Evolutionary conservation across 2,329 filamentous ascomycete species (phyloP).

Genomic region (Xylariaceae sp.): DNA sequence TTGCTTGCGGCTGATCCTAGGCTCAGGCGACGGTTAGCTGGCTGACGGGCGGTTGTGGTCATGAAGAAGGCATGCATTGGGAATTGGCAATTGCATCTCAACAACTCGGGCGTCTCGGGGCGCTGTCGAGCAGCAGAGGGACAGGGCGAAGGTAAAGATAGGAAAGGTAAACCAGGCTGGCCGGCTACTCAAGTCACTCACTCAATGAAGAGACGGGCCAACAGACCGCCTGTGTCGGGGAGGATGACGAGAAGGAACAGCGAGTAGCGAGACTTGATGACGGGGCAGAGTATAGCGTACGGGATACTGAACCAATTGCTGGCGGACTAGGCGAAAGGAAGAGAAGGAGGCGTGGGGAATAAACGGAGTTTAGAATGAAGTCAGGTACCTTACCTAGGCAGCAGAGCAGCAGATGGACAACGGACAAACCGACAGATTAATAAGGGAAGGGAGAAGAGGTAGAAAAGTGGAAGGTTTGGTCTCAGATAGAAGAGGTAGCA

Average conservation of each 20-base stretch:
- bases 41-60: neutral
- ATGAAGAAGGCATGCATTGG: neutral
- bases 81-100: slow-evolving; percentile 1
- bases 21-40: slow-evolving; percentile 12
- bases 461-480: slow-evolving; percentile 8
- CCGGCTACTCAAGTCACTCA: neutral
- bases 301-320: slow-evolving; percentile 7
- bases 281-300: slow-evolving; percentile 1
- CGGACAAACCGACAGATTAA: slow-evolving; percentile 8
- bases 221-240: slow-evolving; percentile 4
- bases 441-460: slow-evolving; percentile 5
- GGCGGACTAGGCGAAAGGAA: slow-evolving; percentile 4
- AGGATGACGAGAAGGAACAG: slow-evolving; percentile 2
- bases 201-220: slow-evolving; percentile 7
- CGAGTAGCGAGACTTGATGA: slow-evolving; percentile 3
- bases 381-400: slow-evolving; percentile 1
- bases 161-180: neutral
- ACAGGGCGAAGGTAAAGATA: neutral
- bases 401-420: neutral
- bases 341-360: slow-evolving; percentile 9
- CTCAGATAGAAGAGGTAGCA: neutral
- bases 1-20: slow-evolving; percentile 8
- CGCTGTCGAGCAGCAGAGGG: neutral
- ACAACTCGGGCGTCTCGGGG: neutral
- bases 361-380: slow-evolving; percentile 12